Evolutionary conservation across 1,139 yeast species (phyloP), one percentile per base, ranked within the genome.

Genomic region (Candida smagusa): DNA sequence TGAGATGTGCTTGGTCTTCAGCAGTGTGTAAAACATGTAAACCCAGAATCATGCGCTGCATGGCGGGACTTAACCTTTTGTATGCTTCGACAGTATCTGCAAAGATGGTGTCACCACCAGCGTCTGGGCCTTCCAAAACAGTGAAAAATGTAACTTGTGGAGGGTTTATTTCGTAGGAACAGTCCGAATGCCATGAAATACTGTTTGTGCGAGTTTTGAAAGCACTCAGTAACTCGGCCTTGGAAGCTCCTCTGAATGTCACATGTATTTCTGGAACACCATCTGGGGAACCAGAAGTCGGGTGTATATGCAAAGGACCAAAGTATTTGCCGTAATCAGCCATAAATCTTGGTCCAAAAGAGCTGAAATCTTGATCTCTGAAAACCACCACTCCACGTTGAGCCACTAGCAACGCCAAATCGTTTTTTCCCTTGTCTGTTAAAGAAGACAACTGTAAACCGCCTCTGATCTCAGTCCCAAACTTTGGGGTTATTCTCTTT

Each of bases 101-200:
- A 44, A 59, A 59, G 24, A 59, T 45, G 12, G 64, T 59, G 38
- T 62, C 68, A 19, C 72, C 72, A 12, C 69, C 69, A 22, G 63
- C 47, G 11, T 51, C 55, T 4, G 72, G 71, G 9, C 66, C 60
- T 38, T 60, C 61, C 36, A 64, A 53, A 6, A 61, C 59, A 2
- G 65, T 52, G 37, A 65, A 60, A 31, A 64, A 58, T 0, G 69
- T 63, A 22, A 55, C 49, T 24, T 61, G 62, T 7, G 68, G 64
- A 8, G 68, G 67, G 44, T 63, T 62, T 30, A 56, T 50, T 37
- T 65, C 68, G 43, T 62, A 63, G 3, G 66, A 56, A 21, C 62
- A 59, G 42, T 65, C 70, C 3, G 68, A 58, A 44, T 65, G 70
- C 68, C 68, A 65, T 9, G 61, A 59, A 9, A 59, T 48, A 31